phyloP scores from a whole-genome alignment of 164 flowering plant genomes.

The Chimonanthus salicifolius region DNA sequence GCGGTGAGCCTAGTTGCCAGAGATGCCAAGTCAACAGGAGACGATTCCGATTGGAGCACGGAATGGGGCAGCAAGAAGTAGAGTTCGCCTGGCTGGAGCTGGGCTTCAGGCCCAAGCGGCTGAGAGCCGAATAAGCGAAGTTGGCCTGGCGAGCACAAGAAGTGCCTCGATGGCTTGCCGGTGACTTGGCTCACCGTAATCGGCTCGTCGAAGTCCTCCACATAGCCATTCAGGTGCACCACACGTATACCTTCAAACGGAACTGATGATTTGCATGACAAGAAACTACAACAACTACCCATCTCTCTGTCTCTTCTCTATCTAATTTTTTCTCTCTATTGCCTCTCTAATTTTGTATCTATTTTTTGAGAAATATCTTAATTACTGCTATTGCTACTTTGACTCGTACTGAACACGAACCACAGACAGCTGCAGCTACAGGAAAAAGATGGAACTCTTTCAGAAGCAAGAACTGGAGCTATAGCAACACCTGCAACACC shows the following conservation, averaged over 20 bases:
- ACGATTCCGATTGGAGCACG: slow-evolving; percentile 11
- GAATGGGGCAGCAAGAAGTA: slow-evolving; percentile 40
- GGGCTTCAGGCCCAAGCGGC: slow-evolving; percentile 21
- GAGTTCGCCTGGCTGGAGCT: slow-evolving; percentile 27
- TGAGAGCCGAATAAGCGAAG: slow-evolving; percentile 16
- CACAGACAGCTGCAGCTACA: no score
- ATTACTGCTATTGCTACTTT: no score
- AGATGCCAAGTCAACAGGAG: slow-evolving; percentile 3
- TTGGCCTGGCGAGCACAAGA: slow-evolving; percentile 37
- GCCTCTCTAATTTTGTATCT: no score
- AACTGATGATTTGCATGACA: slow-evolving; percentile 16
- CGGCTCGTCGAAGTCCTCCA: slow-evolving; percentile 33
- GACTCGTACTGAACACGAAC: no score
- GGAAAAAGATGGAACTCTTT: no score
- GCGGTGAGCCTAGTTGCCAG: slow-evolving; percentile 4
- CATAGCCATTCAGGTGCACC: slow-evolving; percentile 36
- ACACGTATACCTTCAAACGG: slow-evolving; percentile 17
- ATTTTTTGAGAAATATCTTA: no score
- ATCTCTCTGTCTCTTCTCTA: slow-evolving; percentile 5
- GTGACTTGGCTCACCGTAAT: slow-evolving; percentile 27
- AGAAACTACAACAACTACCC: slow-evolving; percentile 17
- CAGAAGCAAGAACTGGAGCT: no score
- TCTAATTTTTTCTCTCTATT: no score
- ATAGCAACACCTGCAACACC: no score
- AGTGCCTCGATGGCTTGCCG: slow-evolving; percentile 19